These are phyloP conservation scores for Penicillium sp. DNA, from an alignment of 2,329 filamentous ascomycete genomes.

Conservation along the genomic window DNA sequence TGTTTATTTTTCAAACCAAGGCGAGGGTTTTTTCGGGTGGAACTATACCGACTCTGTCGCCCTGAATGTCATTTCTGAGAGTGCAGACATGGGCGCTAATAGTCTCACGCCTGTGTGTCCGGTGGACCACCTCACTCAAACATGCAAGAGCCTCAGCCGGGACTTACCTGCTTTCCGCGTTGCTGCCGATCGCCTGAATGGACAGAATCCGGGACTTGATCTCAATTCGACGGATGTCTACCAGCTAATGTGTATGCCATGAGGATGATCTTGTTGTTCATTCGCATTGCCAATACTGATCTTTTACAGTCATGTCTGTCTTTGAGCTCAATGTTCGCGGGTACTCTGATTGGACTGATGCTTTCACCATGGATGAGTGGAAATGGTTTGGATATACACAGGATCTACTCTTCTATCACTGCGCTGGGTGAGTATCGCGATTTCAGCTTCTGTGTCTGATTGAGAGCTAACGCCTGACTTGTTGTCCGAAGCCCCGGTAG, in stretches of 20 bases:
- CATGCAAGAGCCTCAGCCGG: conserved; percentile 20
- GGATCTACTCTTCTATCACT: conserved; percentile 32
- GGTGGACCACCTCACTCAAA: conserved; percentile 17
- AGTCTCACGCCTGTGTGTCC: conserved; percentile 30
- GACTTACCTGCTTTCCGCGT: conserved; percentile 15
- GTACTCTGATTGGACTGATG: conserved; percentile 32
- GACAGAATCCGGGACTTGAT: conserved; percentile 29
- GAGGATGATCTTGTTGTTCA: not conserved
- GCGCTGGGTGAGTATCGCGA: conserved; percentile 25
- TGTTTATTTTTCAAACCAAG: not conserved
- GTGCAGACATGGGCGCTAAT: conserved; percentile 28
- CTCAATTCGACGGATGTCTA: conserved; percentile 28
- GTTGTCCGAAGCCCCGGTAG: conserved; percentile 22
- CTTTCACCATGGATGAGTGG: conserved; percentile 35
- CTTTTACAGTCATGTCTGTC: conserved; percentile 24
- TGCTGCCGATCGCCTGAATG: conserved; percentile 31
- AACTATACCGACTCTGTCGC: conserved; percentile 30
- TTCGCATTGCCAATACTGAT: not conserved
- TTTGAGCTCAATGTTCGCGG: conserved; percentile 32
- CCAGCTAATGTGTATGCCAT: conserved; percentile 28
- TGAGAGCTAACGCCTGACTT: not conserved
- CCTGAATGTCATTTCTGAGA: conserved; percentile 34
- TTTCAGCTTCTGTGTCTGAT: not conserved
- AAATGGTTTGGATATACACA: conserved; percentile 28
- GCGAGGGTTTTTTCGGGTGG: conserved; percentile 33